Evolutionary conservation across 2,329 filamentous ascomycete genomes (phyloP), one percentile per base, ranked within the genome.

Genomic region (Ascochyta pisi): DNA sequence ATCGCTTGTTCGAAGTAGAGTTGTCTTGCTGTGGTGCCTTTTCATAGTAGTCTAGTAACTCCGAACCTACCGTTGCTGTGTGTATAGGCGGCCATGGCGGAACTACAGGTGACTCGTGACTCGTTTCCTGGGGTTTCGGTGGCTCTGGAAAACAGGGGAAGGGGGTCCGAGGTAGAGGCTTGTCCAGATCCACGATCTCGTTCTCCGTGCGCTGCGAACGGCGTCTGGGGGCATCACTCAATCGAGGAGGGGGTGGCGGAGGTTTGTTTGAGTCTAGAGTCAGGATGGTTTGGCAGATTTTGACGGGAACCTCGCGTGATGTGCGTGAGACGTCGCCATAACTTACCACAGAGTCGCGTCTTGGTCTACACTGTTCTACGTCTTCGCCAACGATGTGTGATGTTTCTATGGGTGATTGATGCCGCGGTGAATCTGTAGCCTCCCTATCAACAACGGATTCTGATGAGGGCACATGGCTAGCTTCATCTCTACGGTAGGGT

Each of bases 211-310:
- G 38, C 3, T 47, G 47, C 12, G 29, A 23, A 12, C 34, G 24
- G 1, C 19, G 42, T 29, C 40, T 52, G 3, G 54, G 60, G 15
- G 51, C 33, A 29, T 50, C 31, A 12, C 46, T 31, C n/a, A 61
- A 15, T 15, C 16, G 47, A 27, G 65, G 58, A 6, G 52, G n/a
- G 0, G 48, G 54, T 37, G 65, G 68, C 24, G 66, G 52, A 4
- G 65, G 56, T 31, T 64, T 67, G 16, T 50, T 54, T n/a, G 19
- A 37, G 26, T 64, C 42, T 8, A 61, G 23, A 13, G 16, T 16
- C 13, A 48, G 39, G 16, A 44, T 13, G 27, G 42, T 31, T 31
- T 46, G 34, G 7, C 15, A 43, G 13, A 61, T 48, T 22, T 47
- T 33, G 40, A 65, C 38, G 6, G 57, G 57, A 10, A 63, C 49